A percentile compares a stretch with the other conserved stretches of the same genome.
phyloP scores from a whole-genome alignment of 805 yeast species.

The Starmera pachycereana region DNA sequence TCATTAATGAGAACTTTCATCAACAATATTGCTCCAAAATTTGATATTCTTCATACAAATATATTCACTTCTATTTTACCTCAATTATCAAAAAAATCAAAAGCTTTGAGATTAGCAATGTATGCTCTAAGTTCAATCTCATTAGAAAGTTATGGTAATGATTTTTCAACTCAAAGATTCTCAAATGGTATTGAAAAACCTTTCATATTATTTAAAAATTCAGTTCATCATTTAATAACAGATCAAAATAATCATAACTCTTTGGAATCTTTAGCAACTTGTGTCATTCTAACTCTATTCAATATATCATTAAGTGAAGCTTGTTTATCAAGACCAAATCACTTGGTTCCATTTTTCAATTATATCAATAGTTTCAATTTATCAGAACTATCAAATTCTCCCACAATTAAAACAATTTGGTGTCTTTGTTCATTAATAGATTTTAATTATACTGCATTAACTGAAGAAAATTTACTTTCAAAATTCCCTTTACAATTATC shows the following conservation, averaged over 20 bases:
- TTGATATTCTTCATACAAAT: slow-evolving; percentile 1
- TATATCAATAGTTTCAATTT: neutral
- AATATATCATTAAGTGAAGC: neutral
- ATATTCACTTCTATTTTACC: slow-evolving; percentile 1
- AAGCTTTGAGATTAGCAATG: slow-evolving; percentile 3
- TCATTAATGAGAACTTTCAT: slow-evolving; percentile 3
- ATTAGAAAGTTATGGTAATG: neutral
- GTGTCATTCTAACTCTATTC: neutral
- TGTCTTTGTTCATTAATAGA: neutral
- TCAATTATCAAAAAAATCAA: slow-evolving; percentile 1
- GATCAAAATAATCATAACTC: neutral
- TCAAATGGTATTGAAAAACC: neutral
- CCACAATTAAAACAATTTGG: neutral
- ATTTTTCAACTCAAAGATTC: too few relatives aligned
- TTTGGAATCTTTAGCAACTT: neutral
- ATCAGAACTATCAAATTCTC: neutral
- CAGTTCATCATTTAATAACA: neutral
- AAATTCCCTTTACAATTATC: neutral
- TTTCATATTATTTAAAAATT: neutral
- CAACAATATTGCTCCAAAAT: slow-evolving; percentile 1
- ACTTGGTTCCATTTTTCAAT: neutral
- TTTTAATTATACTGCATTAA: neutral
- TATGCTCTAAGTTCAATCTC: slow-evolving; percentile 3
- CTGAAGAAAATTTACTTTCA: neutral
- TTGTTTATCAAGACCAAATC: neutral